Evolutionary conservation across 2,329 filamentous ascomycete species (phyloP).

Genomic region (Gremmenia infestans): DNA sequence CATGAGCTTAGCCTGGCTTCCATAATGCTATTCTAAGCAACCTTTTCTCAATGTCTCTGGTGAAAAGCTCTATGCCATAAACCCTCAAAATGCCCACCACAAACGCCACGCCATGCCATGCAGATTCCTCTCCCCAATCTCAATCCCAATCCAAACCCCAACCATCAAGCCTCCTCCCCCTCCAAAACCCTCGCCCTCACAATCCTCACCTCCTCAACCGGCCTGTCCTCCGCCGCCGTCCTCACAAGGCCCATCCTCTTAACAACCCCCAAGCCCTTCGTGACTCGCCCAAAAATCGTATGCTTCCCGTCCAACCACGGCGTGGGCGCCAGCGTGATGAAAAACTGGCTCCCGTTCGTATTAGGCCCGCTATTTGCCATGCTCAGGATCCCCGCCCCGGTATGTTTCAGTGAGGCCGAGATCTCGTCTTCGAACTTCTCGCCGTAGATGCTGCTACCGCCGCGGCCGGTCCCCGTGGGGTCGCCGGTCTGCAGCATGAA

Average conservation of each 20-base stretch:
- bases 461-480: constrained; percentile 87
- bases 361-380: constrained; percentile 96
- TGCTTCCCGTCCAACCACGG: constrained; percentile 97
- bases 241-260: constrained; percentile 84
- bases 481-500: constrained; percentile 98
- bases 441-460: constrained; percentile 85
- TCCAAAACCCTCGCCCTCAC: constrained; percentile 66
- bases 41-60: too few relatives aligned
- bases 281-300: constrained; percentile 91
- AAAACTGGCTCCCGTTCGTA: constrained; percentile 94
- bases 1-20: too few relatives aligned
- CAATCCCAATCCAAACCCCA: background rate
- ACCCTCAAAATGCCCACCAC: background rate
- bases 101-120: background rate
- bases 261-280: constrained; percentile 75
- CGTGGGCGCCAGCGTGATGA: constrained; percentile 88
- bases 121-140: background rate
- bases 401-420: constrained; percentile 71
- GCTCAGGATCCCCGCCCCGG: constrained; percentile 84
- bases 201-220: constrained; percentile 78
- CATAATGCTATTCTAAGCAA: too few relatives aligned
- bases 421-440: constrained; percentile 96
- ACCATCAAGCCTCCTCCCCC: constrained; percentile 32
- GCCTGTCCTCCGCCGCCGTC: constrained; percentile 75
- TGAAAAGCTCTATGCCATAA: too few relatives aligned